phyloP scores from a whole-genome alignment of 805 yeast species.

The Torulaspora franciscae region DNA sequence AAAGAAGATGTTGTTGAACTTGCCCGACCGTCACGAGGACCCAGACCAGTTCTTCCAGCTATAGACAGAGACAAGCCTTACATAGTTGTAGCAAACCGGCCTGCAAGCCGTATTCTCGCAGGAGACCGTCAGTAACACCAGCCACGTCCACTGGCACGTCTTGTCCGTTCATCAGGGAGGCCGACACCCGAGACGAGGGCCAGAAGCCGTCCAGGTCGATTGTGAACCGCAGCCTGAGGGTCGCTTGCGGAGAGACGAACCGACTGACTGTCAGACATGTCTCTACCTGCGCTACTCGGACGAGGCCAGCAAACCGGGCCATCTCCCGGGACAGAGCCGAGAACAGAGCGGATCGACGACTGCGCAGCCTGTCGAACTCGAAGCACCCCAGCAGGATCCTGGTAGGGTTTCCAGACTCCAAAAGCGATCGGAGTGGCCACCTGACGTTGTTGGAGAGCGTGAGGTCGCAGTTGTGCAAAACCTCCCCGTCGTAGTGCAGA shows the following conservation, averaged over 20 bases:
- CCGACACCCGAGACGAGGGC: constrained; percentile 5
- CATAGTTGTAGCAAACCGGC: constrained; percentile 17
- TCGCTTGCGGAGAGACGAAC: neutral
- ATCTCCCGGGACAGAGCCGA: neutral
- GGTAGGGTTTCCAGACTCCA: constrained; percentile 9
- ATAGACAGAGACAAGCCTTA: constrained; percentile 14
- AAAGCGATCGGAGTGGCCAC: constrained; percentile 8
- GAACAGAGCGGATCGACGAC: constrained; percentile 12
- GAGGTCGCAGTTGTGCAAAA: constrained; percentile 2
- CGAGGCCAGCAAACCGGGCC: constrained; percentile 2
- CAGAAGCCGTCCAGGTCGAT: constrained; percentile 3
- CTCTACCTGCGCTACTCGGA: neutral
- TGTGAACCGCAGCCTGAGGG: constrained; percentile 3
- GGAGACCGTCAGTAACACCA: constrained; percentile 15
- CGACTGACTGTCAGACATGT: neutral
- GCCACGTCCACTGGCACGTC: constrained; percentile 1
- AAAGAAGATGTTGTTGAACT: constrained; percentile 20
- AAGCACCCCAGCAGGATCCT: constrained; percentile 22
- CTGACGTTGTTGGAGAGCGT: constrained; percentile 8
- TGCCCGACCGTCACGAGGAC: constrained; percentile 2
- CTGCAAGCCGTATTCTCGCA: constrained; percentile 24
- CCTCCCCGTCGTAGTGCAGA: constrained; percentile 3
- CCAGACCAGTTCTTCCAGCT: constrained; percentile 1
- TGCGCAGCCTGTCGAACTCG: constrained; percentile 24
- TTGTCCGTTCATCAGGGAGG: constrained; percentile 3